Evolutionary conservation across 768 basidiomycete genomes (phyloP), one percentile per base, ranked within the genome.

Genomic region (Boletus sp.): DNA sequence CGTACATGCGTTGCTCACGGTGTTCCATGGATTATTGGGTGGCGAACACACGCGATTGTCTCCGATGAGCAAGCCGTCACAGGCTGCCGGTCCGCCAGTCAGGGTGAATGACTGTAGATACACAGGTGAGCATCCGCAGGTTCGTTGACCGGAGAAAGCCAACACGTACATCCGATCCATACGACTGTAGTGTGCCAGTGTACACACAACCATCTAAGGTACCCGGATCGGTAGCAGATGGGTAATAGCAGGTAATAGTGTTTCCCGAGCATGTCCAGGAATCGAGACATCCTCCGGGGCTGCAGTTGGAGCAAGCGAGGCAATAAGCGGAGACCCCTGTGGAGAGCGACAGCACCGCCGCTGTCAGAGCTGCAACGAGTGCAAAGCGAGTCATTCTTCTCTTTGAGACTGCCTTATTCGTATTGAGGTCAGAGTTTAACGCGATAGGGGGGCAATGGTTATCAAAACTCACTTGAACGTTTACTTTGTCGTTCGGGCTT

Each of bases 211-310:
- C 55, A 7, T 35, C 43, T 7, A 15, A 54, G 9, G 35, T 56
- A 7, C 53, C 43, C 5, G 53, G 43, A 17, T 41, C 3, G 4
- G 25, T 39, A 25, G 35, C 23, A n/a, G 51, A 55, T 21, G 51
- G 53, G 6, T 56, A 56, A n/a, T 56, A 46, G 30, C 55, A 56
- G 23, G 43, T 56, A 5, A 56, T 40, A 4, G 44, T 53, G 29
- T 14, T 19, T 15, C 38, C 52, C 17, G 39, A 47, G 32, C 55
- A 56, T 13, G 35, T 54, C 55, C 55, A 56, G 6, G 39, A 53
- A 47, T 56, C 27, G 25, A 56, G 52, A 29, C 55, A 56, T 35
- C 34, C 52, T 23, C 25, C 35, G 9, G n/a, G 8, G 29, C 27
- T 30, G 39, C 55, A 56, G 33, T 53, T 42, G 10, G 32, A n/a